phyloP scores from a whole-genome alignment of 805 yeast genomes.

The Yamadazyma endophytica region DNA sequence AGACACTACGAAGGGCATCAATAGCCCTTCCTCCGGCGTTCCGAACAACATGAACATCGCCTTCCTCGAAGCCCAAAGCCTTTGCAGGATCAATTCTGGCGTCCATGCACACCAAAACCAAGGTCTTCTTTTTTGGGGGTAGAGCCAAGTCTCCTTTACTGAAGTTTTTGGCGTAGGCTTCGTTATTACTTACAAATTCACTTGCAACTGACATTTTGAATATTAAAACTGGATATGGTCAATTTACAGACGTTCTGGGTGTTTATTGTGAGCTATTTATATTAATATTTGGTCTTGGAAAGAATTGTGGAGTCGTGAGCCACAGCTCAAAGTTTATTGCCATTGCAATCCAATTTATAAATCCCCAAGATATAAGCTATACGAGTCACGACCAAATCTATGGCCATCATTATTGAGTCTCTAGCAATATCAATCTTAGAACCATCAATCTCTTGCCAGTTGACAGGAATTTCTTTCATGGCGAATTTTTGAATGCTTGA shows the following conservation, averaged over 20 bases:
- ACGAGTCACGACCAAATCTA: slow-evolving; percentile 86
- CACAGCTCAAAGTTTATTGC: too few species aligned
- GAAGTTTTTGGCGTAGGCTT: slow-evolving; percentile 17
- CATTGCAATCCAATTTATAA: slow-evolving; percentile 43
- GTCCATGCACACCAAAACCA: slow-evolving; percentile 39
- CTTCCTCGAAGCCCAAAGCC: slow-evolving; percentile 31
- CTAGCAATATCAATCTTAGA: slow-evolving; percentile 89
- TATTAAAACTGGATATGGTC: too few species aligned
- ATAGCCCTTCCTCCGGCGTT: slow-evolving; percentile 42
- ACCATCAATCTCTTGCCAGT: slow-evolving; percentile 97
- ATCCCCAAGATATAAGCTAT: slow-evolving; percentile 84
- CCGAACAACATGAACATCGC: slow-evolving; percentile 42
- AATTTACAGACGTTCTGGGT: too few species aligned
- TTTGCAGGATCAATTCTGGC: slow-evolving; percentile 37
- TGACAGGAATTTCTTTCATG: slow-evolving; percentile 76
- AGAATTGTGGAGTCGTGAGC: neutral
- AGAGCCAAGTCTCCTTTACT: slow-evolving; percentile 29
- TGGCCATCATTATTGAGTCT: slow-evolving; percentile 90
- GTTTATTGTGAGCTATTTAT: neutral
- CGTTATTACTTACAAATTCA: slow-evolving; percentile 22
- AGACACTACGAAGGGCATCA: slow-evolving; percentile 35
- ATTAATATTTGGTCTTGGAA: too few species aligned
- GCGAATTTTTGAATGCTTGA: slow-evolving; percentile 68
- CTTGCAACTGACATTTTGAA: slow-evolving; percentile 19
- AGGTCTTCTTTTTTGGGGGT: slow-evolving; percentile 34